A percentile compares a stretch with the other conserved stretches of the same genome.
Conservation (phyloP, 2,329 filamentous ascomycete genomes). For the Calonectria multiphialidica region DNA sequence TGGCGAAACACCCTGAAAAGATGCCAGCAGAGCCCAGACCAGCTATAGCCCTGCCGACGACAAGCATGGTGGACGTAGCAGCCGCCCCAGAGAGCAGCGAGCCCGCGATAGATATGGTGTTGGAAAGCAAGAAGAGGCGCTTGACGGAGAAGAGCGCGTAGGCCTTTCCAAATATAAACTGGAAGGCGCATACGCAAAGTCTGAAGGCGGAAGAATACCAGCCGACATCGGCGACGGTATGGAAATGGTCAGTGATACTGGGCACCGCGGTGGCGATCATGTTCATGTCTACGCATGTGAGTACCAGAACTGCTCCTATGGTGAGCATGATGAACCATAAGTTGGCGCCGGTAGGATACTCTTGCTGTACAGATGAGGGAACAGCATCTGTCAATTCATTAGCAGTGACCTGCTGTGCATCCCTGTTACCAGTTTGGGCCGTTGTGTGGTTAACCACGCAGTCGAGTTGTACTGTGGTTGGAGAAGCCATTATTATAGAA, state of each 20-base stretch:
- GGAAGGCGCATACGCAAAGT: slow-evolving; percentile 56
- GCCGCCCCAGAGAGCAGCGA: slow-evolving; percentile 59
- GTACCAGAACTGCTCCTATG: slow-evolving; percentile 1
- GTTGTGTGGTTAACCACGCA: too few relatives aligned
- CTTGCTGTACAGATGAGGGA: accelerated
- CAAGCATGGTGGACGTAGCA: slow-evolving; percentile 54
- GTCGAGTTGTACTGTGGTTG: too few relatives aligned
- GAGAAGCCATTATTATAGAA: too few relatives aligned
- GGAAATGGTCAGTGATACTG: slow-evolving; percentile 42
- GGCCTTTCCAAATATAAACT: slow-evolving; percentile 31
- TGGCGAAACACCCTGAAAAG: slow-evolving; percentile 48
- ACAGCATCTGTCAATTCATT: accelerated
- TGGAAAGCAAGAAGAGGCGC: slow-evolving; percentile 52
- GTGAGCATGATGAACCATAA: slow-evolving; percentile 27
- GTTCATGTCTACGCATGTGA: slow-evolving; percentile 39
- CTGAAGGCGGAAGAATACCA: slow-evolving; percentile 46
- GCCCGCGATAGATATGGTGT: slow-evolving; percentile 58
- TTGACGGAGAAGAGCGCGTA: slow-evolving; percentile 27
- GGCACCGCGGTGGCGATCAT: slow-evolving; percentile 42
- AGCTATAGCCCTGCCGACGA: slow-evolving; percentile 59
- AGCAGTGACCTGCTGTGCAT: not conserved
- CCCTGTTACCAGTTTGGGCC: too few relatives aligned
- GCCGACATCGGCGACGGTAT: slow-evolving; percentile 36
- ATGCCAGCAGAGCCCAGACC: slow-evolving; percentile 57
- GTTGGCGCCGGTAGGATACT: slow-evolving; percentile 8